Conservation (phyloP, 1,284 basidiomycete genomes). For the Ustilago bromivora region DNA sequence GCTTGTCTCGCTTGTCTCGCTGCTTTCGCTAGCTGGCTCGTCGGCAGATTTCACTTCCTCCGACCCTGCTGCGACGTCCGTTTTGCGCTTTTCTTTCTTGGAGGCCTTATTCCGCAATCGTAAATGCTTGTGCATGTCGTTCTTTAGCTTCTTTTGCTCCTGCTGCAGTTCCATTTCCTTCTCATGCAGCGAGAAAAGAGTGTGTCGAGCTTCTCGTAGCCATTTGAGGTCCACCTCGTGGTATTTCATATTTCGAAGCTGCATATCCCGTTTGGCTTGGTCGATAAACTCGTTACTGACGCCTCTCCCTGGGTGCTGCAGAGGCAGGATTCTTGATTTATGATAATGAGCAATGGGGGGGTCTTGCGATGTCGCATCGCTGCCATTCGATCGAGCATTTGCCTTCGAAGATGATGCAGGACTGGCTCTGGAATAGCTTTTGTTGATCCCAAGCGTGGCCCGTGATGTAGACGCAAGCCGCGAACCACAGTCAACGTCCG, state of each 20-base stretch:
- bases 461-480: constrained; percentile 34
- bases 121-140: constrained; percentile 9
- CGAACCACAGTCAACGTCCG: constrained; percentile 1
- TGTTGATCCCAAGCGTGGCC: constrained; percentile 14
- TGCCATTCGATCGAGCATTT: neutral
- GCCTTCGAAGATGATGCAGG: neutral
- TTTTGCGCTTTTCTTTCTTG: constrained; percentile 14
- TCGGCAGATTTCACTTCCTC: neutral
- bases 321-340: constrained; percentile 15
- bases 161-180: constrained; percentile 20
- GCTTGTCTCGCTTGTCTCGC: neutral
- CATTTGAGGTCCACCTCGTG: constrained; percentile 25
- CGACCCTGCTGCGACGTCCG: constrained; percentile 1
- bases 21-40: neutral
- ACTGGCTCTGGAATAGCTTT: constrained; percentile 2
- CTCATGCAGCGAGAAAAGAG: constrained; percentile 7
- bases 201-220: constrained; percentile 17
- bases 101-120: constrained; percentile 3
- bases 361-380: neutral
- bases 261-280: constrained; percentile 34
- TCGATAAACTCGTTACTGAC: constrained; percentile 25
- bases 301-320: constrained; percentile 17
- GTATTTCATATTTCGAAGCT: constrained; percentile 34
- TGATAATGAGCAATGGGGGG: constrained; percentile 3
- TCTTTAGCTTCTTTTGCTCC: constrained; percentile 20